These are phyloP conservation scores for Verticillium isaacii DNA, from an alignment of 2,329 filamentous ascomycete genomes.

Conservation along the genomic window DNA sequence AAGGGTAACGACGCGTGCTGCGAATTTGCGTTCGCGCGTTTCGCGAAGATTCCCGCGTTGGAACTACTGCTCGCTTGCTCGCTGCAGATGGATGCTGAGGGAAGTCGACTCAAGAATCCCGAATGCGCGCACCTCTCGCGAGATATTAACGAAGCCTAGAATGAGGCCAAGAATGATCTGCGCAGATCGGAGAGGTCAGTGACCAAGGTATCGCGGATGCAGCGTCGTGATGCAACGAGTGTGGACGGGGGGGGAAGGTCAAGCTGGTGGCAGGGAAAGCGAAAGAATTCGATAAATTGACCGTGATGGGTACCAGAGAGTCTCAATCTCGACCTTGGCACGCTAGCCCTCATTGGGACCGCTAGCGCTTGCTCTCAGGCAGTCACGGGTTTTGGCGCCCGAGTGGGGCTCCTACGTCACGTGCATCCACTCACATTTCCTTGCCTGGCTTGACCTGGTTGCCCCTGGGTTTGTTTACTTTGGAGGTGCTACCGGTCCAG, in stretches of 20 bases:
- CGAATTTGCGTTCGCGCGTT: neutral
- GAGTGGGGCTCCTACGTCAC: constrained; percentile 7
- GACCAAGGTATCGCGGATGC: neutral
- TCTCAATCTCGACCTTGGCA: neutral
- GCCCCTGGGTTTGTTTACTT: constrained; percentile 22
- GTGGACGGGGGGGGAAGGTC: neutral
- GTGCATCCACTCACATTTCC: neutral
- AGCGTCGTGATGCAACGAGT: neutral
- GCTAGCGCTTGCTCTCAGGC: constrained; percentile 5
- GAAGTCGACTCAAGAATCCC: neutral
- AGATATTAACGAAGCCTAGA: neutral
- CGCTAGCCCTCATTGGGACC: constrained; percentile 8
- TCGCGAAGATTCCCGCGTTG: neutral
- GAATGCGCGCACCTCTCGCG: neutral
- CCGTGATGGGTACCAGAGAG: neutral
- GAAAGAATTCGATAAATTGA: neutral
- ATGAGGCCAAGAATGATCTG: neutral
- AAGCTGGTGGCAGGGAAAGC: neutral
- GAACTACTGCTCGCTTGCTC: neutral
- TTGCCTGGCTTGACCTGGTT: neutral
- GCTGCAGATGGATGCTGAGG: neutral
- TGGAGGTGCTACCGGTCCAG: constrained; percentile 12
- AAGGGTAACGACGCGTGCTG: neutral
- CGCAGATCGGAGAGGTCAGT: neutral
- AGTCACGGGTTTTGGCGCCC: constrained; percentile 8